phyloP scores from a whole-genome alignment of 2,329 filamentous ascomycete species.

The Fusarium sp. region DNA sequence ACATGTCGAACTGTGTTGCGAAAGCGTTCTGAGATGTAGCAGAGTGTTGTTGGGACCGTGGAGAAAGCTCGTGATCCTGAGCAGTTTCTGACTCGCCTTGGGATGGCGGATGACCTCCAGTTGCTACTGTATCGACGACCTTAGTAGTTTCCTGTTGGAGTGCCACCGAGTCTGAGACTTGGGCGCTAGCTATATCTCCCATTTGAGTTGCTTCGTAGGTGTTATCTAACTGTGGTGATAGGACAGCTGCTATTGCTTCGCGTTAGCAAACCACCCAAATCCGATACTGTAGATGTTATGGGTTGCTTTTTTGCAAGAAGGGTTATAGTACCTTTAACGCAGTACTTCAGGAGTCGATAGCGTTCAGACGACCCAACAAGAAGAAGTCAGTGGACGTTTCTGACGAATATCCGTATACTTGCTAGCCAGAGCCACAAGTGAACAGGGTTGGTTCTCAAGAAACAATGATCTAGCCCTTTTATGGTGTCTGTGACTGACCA shows the following conservation, averaged over 20 bases:
- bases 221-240: constrained; percentile 2
- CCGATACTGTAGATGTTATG: background rate
- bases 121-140: constrained; percentile 6
- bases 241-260: background rate
- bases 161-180: constrained; percentile 26
- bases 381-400: background rate
- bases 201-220: constrained; percentile 24
- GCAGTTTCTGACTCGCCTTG: constrained; percentile 20
- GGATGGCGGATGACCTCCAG: constrained; percentile 9
- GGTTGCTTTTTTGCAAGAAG: background rate
- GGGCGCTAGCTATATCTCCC: constrained; percentile 40
- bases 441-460: constrained; percentile 25
- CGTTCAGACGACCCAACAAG: background rate
- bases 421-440: constrained; percentile 28
- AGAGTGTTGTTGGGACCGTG: constrained; percentile 44
- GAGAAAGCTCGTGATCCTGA: constrained; percentile 40
- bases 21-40: constrained; percentile 54
- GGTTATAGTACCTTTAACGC: constrained; percentile 16
- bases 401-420: constrained; percentile 6
- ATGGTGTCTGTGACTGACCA: constrained; percentile 22
- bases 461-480: constrained; percentile 22
- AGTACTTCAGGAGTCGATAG: background rate
- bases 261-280: constrained; percentile 4
- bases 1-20: constrained; percentile 57
- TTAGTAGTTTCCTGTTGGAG: constrained; percentile 20